phyloP scores from a whole-genome alignment of 2,329 filamentous ascomycete species.

The Fusarium buharicum region DNA sequence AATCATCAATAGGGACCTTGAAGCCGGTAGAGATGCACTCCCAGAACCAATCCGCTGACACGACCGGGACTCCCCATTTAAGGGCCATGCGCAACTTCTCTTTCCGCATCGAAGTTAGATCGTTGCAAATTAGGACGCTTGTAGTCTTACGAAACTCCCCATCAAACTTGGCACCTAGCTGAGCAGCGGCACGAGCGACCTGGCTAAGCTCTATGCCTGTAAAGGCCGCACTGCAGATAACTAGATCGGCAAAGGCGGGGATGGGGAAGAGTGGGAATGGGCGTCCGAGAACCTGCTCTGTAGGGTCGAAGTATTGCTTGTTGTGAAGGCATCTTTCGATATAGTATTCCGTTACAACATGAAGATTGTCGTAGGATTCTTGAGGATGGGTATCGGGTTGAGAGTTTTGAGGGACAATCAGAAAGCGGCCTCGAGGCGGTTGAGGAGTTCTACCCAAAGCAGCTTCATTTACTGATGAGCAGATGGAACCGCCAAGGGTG shows the following conservation, averaged over 20 bases:
- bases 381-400: constrained; percentile 58
- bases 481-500: constrained; percentile 60
- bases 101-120: constrained; percentile 64
- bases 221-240: constrained; percentile 84
- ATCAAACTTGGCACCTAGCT: constrained; percentile 84
- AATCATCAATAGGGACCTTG: constrained; percentile 58
- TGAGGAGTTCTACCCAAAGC: constrained; percentile 46
- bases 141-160: constrained; percentile 77
- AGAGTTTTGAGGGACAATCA: constrained; percentile 66
- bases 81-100: constrained; percentile 84
- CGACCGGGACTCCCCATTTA: constrained; percentile 81
- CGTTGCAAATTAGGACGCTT: constrained; percentile 82
- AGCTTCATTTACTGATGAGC: constrained; percentile 56
- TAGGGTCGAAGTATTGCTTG: constrained; percentile 76
- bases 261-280: constrained; percentile 80
- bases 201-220: constrained; percentile 86
- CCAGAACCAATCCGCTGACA: constrained; percentile 86
- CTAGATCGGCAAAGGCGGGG: constrained; percentile 73
- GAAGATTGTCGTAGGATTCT: constrained; percentile 52
- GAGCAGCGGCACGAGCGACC: constrained; percentile 77
- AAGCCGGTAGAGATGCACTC: constrained; percentile 73
- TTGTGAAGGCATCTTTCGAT: constrained; percentile 87
- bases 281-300: constrained; percentile 76
- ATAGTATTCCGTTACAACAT: constrained; percentile 88
- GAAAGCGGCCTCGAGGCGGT: constrained; percentile 55